phyloP scores from a whole-genome alignment of 2,329 filamentous ascomycete genomes.

The Stromatinia cepivora region DNA sequence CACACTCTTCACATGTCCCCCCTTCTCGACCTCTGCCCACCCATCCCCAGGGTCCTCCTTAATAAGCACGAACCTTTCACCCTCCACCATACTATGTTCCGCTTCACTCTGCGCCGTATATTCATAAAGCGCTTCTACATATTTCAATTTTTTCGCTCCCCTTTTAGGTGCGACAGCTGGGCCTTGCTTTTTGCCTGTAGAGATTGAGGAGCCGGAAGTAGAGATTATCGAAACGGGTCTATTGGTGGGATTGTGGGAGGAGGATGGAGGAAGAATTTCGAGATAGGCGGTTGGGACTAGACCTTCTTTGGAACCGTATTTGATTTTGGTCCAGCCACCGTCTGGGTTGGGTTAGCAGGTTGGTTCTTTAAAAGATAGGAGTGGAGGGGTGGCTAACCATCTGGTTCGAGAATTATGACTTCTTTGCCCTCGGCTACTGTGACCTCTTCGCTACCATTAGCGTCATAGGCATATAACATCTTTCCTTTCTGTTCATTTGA shows the following conservation, averaged over 20 bases:
- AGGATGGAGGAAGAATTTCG: constrained; percentile 58
- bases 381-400: constrained; percentile 62
- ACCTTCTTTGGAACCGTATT: constrained; percentile 72
- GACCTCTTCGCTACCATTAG: constrained; percentile 77
- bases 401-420: constrained; percentile 76
- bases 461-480: constrained; percentile 88
- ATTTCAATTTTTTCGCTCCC: constrained; percentile 89
- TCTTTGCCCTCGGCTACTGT: constrained; percentile 77
- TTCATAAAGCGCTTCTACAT: constrained; percentile 90
- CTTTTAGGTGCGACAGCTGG: constrained; percentile 81
- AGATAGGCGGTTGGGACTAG: constrained; percentile 86
- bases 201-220: constrained; percentile 69
- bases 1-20: constrained; percentile 81
- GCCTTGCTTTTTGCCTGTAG: constrained; percentile 42
- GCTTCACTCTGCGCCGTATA: constrained; percentile 82
- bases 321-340: constrained; percentile 90
- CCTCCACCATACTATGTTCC: constrained; percentile 88
- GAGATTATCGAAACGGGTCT: constrained; percentile 77
- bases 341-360: constrained; percentile 55
- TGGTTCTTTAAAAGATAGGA: constrained; percentile 27
- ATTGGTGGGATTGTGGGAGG: constrained; percentile 40
- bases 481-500: constrained; percentile 67
- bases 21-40: constrained; percentile 95
- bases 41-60: constrained; percentile 88
- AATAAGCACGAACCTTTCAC: constrained; percentile 87